phyloP scores from a whole-genome alignment of 1,284 basidiomycete species.

The Phaffia rhodozyma region DNA sequence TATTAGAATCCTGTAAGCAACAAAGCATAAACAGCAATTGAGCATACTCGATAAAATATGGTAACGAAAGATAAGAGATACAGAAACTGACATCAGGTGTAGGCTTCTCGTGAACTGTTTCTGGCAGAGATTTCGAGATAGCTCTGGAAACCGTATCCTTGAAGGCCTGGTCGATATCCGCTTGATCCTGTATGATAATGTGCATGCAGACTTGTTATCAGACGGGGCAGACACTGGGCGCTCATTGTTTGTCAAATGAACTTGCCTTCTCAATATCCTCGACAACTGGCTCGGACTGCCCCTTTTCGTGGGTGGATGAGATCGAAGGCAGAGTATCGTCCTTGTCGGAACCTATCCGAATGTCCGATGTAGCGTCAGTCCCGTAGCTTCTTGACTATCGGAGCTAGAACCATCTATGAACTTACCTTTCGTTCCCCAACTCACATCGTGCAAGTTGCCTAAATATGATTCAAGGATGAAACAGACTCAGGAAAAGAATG shows the following conservation, averaged over 20 bases:
- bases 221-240: not conserved
- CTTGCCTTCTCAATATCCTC: conserved; percentile 60
- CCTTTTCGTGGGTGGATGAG: conserved; percentile 66
- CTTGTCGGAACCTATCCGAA: conserved; percentile 64
- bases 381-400: conserved; percentile 44
- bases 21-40: conserved; percentile 19
- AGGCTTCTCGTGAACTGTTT: conserved; percentile 56
- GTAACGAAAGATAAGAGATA: not conserved
- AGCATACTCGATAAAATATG: too few species aligned
- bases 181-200: conserved; percentile 39
- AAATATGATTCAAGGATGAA: not conserved
- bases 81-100: conserved; percentile 52
- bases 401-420: conserved; percentile 11
- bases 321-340: conserved; percentile 87
- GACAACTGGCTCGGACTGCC: conserved; percentile 60
- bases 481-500: not conserved
- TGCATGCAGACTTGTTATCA: too few species aligned
- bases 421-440: conserved; percentile 27
- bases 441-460: conserved; percentile 69
- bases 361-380: conserved; percentile 58
- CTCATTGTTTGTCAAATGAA: not conserved
- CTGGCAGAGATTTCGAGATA: conserved; percentile 54
- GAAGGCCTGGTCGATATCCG: conserved; percentile 86
- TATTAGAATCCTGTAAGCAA: conserved; percentile 57
- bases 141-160: conserved; percentile 88